Conservation (phyloP, 352 stramenopile genomes). For the Phytophthora brassicae region DNA sequence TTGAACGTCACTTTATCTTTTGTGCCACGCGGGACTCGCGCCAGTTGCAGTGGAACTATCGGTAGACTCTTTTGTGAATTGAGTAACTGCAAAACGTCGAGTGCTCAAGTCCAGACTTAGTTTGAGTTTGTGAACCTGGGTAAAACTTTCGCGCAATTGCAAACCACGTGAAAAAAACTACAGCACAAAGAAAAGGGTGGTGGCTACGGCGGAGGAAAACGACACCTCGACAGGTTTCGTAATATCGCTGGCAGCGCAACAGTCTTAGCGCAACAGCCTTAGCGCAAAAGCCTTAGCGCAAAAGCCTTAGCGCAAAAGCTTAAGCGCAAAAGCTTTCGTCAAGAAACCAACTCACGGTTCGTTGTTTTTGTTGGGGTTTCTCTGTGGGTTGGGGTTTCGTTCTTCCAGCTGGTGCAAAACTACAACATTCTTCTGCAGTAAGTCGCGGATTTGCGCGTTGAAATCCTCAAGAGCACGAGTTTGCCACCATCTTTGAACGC, state of each 20-base stretch:
- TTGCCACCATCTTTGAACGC: conserved; percentile 22
- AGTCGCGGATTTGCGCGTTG: conserved; percentile 23
- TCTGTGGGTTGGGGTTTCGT: conserved; percentile 11
- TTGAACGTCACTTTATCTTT: conserved; percentile 4
- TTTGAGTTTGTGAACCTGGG: conserved; percentile 6
- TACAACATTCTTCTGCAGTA: conserved; percentile 19
- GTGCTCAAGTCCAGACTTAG: conserved; percentile 7
- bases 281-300: too few relatives aligned
- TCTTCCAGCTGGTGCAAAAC: conserved; percentile 20
- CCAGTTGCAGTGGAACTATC: too few relatives aligned
- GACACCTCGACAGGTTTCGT: conserved; percentile 30
- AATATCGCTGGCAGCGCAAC: conserved; percentile 25
- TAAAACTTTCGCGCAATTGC: conserved; percentile 1
- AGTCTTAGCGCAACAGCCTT: too few relatives aligned
- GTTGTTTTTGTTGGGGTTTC: too few relatives aligned
- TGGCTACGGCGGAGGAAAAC: conserved; percentile 1
- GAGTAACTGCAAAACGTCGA: conserved; percentile 5
- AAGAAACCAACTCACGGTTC: too few relatives aligned
- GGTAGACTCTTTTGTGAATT: too few relatives aligned
- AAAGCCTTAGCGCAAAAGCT: too few relatives aligned
- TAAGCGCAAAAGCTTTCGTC: too few relatives aligned
- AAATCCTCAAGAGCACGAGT: conserved; percentile 19
- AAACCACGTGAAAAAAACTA: conserved; percentile 5
- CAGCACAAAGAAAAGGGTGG: conserved; percentile 23
- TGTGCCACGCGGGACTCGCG: conserved; percentile 7